Evolutionary conservation across 306 rosid species (phyloP), one percentile per base, ranked within the genome.

Genomic region (Senna tora): DNA sequence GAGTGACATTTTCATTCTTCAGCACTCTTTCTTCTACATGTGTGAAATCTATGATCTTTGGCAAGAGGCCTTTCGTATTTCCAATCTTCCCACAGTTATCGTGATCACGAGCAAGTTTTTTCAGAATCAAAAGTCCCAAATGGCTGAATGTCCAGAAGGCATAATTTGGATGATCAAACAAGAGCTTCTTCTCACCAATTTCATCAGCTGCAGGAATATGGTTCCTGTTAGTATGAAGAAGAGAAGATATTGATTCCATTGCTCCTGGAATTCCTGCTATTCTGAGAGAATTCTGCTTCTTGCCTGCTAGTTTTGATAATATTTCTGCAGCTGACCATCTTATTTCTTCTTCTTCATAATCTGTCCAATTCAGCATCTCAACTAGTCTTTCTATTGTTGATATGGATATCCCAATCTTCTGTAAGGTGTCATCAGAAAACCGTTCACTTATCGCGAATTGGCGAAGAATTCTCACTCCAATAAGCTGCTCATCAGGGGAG

Each of bases 81-180:
- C 97, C 99, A 53, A 95, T 95, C 85, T 95, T 95, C 25, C 97
- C 96, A 55, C 96, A 91, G 77, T 86, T 95, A 65, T 95, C 97
- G 17, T 84, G 99, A 69, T 91, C 90, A n/a, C 74, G 90, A 0
- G 96, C 90, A 43, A 95, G 96, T 74, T 89, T 89, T 38, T 89
- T 95, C 79, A 95, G 81, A 76, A 95, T 89, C 28, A 80, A 76
- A 21, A 95, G 92, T 68, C 99, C 99, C 39, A 89, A 74, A 36
- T 86, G 90, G 82, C 88, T 91, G 78, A 91, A 91, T 75, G 87
- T 88, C 99, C 91, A 91, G 63, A 75, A 85, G 9, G 77, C 90
- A 33, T 91, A 91, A 82, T 77, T 69, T 0, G 78, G 88, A 74
- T 84, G 79, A 58, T 91, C 91, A 70, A 57, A 58, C 25, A 79